Evolutionary conservation across 495 filamentous ascomycete species (phyloP), one percentile per base, ranked within the genome.

Genomic region (Cercophora scortea): DNA sequence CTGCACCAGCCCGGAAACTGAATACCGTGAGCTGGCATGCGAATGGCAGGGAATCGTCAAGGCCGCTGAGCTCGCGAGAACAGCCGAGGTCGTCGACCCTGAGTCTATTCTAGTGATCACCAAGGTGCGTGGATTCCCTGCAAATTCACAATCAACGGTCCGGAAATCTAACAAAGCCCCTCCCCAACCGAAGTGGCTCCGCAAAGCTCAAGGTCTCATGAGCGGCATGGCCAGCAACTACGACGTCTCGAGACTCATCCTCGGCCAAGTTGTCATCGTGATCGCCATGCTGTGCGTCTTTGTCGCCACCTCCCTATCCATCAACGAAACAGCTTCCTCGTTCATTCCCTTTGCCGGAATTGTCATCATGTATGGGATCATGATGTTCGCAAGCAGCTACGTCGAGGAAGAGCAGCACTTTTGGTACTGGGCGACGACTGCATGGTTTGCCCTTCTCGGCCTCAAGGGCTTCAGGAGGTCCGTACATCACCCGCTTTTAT

Each of bases 391-490:
- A 32, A 95, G 88, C 65, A 96, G 90, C 64, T 97, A 90, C 62
- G 89, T 99, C 19, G 93, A 99, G 63, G 93, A 99, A 67, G 93
- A 99, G 63, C 93, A 97, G 19, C 86, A 96, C 55, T 96, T 95
- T 67, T 99, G 93, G 93, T 96, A 97, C 66, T 95, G 91, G 90
- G 64, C 80, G 15, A 81, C 86, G 11, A 84, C 87, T 0, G 84
- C 78, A 3, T 99, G 90, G 90, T 70, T 88, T 41, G 69, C 79
- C 42, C 78, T 80, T 54, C 70, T 94, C 2, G 76, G 77, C 50
- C 58, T 85, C 35, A 85, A 77, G 66, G 73, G 67, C 45, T 65
- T 65, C 35, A 57, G 55, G 32, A 51, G 48, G 58, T 61, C 43
- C 8, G 50, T 34, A 53, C 11, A 17, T 25, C 25, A 25, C 2